Base-by-base conservation (phyloP, 176 grass and related monocot genomes). In the Carex kokanica region DNA sequence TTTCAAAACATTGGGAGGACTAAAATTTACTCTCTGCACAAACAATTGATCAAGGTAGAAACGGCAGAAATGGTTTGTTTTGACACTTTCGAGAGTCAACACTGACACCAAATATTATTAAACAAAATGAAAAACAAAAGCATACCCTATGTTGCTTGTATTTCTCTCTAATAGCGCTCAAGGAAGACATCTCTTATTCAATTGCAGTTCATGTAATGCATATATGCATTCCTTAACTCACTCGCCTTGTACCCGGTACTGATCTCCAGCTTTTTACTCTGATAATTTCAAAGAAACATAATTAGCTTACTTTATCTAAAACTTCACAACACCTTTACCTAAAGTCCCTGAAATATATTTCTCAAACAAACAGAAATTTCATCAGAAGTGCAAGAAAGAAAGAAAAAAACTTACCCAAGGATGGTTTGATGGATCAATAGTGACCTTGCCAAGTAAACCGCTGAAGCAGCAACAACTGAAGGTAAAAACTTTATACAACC, bases 81-180 rank as follows among this genome's bases (percentile, higher is more conserved):
- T 27, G 43, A 29, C 16, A 68, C 1, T 74, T 74, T 74, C 5
- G 13, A 53, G 51, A 21, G 9, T 15, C 21, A 53, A 15, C 14
- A 53, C 23, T 53, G 24, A 53, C 45, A 53, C 45, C 32, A 18
- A 14, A 70, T 60, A 80, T 80, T 36, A 56, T 62, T 68, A 57
- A 81, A 6, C 18, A 87, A 87, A 18, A 40, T 25, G 34, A 84
- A 51, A 83, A 66, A 6, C 2, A n/a, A 86, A 78, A 72, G 47
- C 79, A 85, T 89, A 96, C 97, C 86, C 81, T 93, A 61, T 93
- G 93, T 32, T 91, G 89, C 88, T 89, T 99, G 87, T 95, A 99
- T 85, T 99, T 99, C 4, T 93, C 93, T 36, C 90, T 87, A 73
- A 96, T 86, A 55, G 93, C 91, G 0, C 20, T 64, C 55, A 91